Evolutionary conservation across 225 moss, liverwort and hornwort species (phyloP).

Genomic region (Takakia lepidozioides): DNA sequence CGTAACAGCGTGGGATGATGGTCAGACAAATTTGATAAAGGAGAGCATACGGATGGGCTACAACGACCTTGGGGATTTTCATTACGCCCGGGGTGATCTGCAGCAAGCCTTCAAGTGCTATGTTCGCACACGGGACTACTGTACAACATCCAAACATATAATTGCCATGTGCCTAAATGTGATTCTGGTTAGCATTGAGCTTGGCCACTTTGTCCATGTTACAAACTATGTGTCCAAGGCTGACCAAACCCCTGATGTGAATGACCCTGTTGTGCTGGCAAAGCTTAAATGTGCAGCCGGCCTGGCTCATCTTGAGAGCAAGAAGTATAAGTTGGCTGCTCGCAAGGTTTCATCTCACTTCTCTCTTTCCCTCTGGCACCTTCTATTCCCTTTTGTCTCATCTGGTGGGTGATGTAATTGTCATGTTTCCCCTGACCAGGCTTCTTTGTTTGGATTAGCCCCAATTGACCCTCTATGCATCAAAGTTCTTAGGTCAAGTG

Average conservation of each 20-base stretch:
- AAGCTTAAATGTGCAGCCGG: constrained; percentile 95
- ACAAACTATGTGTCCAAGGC: constrained; percentile 97
- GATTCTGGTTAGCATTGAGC: constrained; percentile 95
- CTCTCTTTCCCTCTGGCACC: too few species aligned
- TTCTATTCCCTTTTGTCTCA: too few species aligned
- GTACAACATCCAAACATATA: constrained; percentile 94
- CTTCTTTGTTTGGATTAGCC: too few species aligned
- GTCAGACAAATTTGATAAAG: constrained; percentile 90
- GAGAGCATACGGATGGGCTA: constrained; percentile 99
- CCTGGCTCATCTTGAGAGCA: constrained; percentile 93
- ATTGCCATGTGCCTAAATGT: constrained; percentile 98
- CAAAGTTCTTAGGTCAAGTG: too few species aligned
- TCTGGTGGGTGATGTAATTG: too few species aligned
- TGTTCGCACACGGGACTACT: constrained; percentile 92
- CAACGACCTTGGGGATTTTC: constrained; percentile 94
- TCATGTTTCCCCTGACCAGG: too few species aligned
- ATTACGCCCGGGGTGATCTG: constrained; percentile 88
- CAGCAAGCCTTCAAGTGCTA: constrained; percentile 98
- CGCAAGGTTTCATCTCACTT: constrained; percentile 97
- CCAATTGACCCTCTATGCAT: too few species aligned
- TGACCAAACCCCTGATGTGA: constrained; percentile 94
- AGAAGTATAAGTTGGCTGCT: constrained; percentile 95
- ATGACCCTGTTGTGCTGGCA: constrained; percentile 84
- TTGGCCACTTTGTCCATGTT: constrained; percentile 97
- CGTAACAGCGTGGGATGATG: too few species aligned